Evolutionary conservation across 345 rosid genomes (phyloP), one percentile per base, ranked within the genome.

Genomic region (Rhizophora mangle): DNA sequence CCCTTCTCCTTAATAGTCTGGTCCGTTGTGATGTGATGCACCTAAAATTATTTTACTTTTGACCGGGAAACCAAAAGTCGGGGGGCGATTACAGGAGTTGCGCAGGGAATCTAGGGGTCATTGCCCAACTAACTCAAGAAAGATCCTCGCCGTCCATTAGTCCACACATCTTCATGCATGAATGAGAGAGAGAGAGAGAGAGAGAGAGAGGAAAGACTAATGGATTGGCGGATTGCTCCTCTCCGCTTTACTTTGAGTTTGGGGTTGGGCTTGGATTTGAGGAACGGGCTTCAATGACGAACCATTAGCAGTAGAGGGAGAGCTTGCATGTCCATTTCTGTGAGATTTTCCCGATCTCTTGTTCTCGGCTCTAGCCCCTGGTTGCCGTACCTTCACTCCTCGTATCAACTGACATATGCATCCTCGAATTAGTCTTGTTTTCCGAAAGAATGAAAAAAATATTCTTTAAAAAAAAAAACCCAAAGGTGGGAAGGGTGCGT

Each of bases 371-470:
- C 85, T 87, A 2, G 84, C 49, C 24, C 89, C 96, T 36, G 86
- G 77, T 67, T 92, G 97, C 81, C 99, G 83, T 20, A 95, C 98
- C 79, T 92, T 95, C 75, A 95, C 99, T 71, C 99, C 99, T 78
- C 98, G 78, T 74, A 95, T 92, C 82, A 95, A 77, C 99, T 95
- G 82, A 6, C 26, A 29, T 47, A 72, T 34, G 18, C 58, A 34
- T 36, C 8, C 43, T 26, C 13, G n/a, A 18, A 39, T 39, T 36
- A 15, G 2, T 24, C 0, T 53, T 15, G 37, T 32, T 47, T n/a
- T 3, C 7, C 3, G n/a, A 9, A 30, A 58, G 9, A 21, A 65
- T 18, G 15, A 29, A n/a, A 51, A 56, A 56, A 19, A 47, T 15
- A 62, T 0, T 21, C 2, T n/a, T n/a, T n/a, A 31, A 51, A 15